Evolutionary conservation across 2,329 filamentous ascomycete genomes (phyloP).

Genomic region (Monilinia aucupariae): DNA sequence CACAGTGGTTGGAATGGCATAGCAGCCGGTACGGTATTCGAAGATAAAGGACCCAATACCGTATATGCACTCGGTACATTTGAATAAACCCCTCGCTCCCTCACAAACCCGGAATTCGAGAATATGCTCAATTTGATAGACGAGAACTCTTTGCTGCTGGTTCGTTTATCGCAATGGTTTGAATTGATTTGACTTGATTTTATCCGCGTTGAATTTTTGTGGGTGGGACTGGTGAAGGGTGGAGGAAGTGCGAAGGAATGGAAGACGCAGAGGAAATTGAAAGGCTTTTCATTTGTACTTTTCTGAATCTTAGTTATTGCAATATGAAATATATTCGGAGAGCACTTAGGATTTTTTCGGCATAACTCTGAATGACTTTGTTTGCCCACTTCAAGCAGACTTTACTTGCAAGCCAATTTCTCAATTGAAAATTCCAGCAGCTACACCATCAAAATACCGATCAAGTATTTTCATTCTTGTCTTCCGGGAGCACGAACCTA

Average conservation of each 20-base stretch:
- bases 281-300: neutral
- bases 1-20: conserved; percentile 18
- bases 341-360: neutral
- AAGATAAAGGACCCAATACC: conserved; percentile 17
- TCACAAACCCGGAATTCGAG: neutral
- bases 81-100: neutral
- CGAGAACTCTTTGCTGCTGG: neutral
- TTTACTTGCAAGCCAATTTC: neutral
- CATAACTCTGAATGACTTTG: neutral
- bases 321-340: neutral
- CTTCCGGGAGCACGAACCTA: conserved; percentile 15
- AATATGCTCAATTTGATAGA: neutral
- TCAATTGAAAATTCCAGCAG: neutral
- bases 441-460: neutral
- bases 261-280: neutral
- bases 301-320: neutral
- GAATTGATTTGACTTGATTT: neutral
- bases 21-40: neutral
- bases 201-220: neutral
- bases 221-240: neutral
- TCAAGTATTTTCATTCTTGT: conserved; percentile 7
- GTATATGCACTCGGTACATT: conserved; percentile 20
- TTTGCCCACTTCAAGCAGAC: neutral
- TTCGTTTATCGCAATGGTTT: neutral
- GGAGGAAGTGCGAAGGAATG: neutral